A percentile compares a stretch with the other conserved stretches of the same genome.
phyloP scores from a whole-genome alignment of 2,329 filamentous ascomycete species.

The Curvularia lunata region DNA sequence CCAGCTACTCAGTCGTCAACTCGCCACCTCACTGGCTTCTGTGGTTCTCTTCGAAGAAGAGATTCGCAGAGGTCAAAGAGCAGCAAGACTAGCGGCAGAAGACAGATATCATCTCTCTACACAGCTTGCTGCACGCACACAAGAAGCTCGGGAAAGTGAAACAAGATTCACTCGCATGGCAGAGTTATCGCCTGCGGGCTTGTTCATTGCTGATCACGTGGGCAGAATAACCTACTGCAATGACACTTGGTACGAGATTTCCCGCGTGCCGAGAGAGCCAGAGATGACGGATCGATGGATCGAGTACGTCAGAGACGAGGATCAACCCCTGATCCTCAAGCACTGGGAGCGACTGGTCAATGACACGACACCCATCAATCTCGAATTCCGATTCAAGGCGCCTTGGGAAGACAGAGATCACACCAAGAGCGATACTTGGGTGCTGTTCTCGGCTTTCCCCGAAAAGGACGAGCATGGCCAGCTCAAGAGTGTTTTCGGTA shows the following conservation, averaged over 20 bases:
- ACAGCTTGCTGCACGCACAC: conserved; percentile 69
- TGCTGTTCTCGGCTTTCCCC: conserved; percentile 76
- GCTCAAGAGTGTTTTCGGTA: conserved; percentile 78
- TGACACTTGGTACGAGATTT: conserved; percentile 75
- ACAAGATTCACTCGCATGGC: conserved; percentile 84
- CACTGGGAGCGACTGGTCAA: conserved; percentile 69
- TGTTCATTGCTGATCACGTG: conserved; percentile 78
- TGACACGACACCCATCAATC: conserved; percentile 68
- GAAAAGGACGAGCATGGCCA: conserved; percentile 69
- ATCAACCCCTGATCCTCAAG: conserved; percentile 63
- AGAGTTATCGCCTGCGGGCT: conserved; percentile 80
- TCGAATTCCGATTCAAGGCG: conserved; percentile 78
- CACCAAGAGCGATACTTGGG: conserved; percentile 72
- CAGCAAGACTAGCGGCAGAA: conserved; percentile 74
- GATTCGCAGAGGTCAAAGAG: conserved; percentile 74
- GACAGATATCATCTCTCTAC: conserved; percentile 79
- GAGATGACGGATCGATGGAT: conserved; percentile 72
- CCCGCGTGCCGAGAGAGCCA: conserved; percentile 66
- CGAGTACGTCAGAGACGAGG: conserved; percentile 72
- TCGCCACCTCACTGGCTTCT: conserved; percentile 80
- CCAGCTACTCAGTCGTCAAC: conserved; percentile 73
- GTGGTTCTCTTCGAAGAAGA: conserved; percentile 85
- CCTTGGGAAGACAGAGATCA: conserved; percentile 64
- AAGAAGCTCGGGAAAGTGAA: conserved; percentile 67
- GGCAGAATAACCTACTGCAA: conserved; percentile 81